Evolutionary conservation across 192 early-diverging fungal genomes (phyloP).

Genomic region (Coemansia sp.): DNA sequence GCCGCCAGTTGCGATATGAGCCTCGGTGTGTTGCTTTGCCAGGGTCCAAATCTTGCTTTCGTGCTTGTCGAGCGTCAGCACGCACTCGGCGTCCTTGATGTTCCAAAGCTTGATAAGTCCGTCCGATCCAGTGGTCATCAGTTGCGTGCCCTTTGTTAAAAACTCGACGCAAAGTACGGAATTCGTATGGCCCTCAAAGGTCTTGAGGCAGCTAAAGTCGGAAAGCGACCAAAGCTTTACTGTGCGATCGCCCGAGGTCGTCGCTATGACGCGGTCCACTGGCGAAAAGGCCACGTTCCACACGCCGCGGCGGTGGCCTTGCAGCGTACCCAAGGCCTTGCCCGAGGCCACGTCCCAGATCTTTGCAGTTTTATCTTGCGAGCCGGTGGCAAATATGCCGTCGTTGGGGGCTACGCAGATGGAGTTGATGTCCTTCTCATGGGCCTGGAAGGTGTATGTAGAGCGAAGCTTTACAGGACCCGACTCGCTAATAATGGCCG

Average conservation of each 20-base stretch:
- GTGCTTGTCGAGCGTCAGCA: conserved; percentile 88
- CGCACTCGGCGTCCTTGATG: conserved; percentile 87
- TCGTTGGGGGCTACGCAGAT: conserved; percentile 90
- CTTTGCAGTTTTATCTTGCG: conserved; percentile 94
- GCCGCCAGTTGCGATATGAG: conserved; percentile 80
- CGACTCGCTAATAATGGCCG: conserved; percentile 7
- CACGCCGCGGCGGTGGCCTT: conserved; percentile 93
- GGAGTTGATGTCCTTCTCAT: conserved; percentile 97
- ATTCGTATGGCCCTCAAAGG: conserved; percentile 98
- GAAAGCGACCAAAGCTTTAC: conserved; percentile 92
- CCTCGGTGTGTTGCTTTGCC: conserved; percentile 67
- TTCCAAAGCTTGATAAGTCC: conserved; percentile 97
- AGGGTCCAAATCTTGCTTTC: conserved; percentile 96
- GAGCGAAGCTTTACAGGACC: conserved; percentile 51
- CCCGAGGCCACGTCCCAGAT: conserved; percentile 87
- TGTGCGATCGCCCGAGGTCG: conserved; percentile 90
- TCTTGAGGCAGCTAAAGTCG: conserved; percentile 88
- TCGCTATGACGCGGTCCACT: conserved; percentile 92
- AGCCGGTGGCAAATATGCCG: conserved; percentile 87
- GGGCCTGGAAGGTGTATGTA: conserved; percentile 87
- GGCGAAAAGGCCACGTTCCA: conserved; percentile 94
- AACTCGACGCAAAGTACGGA: conserved; percentile 87
- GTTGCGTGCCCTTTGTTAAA: conserved; percentile 82
- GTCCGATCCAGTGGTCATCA: conserved; percentile 86
- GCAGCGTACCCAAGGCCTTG: conserved; percentile 72